Evolutionary conservation across 2,329 filamentous ascomycete species (phyloP), one percentile per base, ranked within the genome.

Genomic region (Annulohypoxylon truncatum): DNA sequence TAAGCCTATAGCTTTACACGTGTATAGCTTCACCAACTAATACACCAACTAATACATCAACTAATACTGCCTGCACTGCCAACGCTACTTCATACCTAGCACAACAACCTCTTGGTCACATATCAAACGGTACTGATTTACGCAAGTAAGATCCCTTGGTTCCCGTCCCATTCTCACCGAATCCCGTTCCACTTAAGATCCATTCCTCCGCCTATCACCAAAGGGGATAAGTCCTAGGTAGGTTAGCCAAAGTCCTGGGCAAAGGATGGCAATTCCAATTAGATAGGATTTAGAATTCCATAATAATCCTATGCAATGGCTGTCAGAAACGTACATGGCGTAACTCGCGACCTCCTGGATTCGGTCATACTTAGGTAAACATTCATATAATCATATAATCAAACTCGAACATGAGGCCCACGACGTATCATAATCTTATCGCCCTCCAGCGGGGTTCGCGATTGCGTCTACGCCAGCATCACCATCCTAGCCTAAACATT

Each of bases 341-440:
- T 38, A 57, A 26, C 29, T 26, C 35, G 31, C 22, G 22, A 47
- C 20, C 53, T 24, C 40, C 15, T n/a, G 12, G 46, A 22, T 26
- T 38, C 18, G 18, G 40, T 26, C 28, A 46, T 33, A 35, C 13
- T 24, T 15, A 40, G 6, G 29, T 54, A 29, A 28, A 47, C 29
- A 33, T 33, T 56, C 29, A 38, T n/a, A 18, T 38, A 38, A 38
- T 13, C 13, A 26, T 10, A 33, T 18, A 20, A 58, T 24, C 26
- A n/a, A n/a, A n/a, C n/a, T n/a, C n/a, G 35, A 58, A 50, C 44
- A 58, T 58, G 55, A 51, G 55, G 31, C 15, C 55, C 46, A 50
- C 24, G n/a, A 58, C 48, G 44, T 51, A 42, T 58, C 55, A 42
- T 22, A 44, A 51, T 31, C 46, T 58, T 31, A 40, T 24, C 18